Base-by-base conservation (phyloP, 345 rosid species). In the Camelina neglecta region DNA sequence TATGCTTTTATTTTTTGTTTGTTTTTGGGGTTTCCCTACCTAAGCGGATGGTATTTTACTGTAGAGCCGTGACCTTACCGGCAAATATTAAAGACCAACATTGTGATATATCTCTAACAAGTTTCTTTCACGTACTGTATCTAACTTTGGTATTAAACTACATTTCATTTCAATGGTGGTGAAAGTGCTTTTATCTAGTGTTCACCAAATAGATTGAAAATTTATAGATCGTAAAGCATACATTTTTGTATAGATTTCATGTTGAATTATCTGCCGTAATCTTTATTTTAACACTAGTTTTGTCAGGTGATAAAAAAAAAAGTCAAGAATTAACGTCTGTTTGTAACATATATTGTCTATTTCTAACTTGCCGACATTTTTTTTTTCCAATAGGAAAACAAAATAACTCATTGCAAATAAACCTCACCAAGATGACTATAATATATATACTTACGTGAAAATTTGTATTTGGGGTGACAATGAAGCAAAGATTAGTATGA, bases 61-160 rank as follows among this genome's bases (percentile, higher is more conserved):
- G 80, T 70, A 35, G 11, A 53, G 18, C 75, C 80, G 75, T 76
- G 80, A 62, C 71, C 59, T 69, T 35, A 76, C 69, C 80, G 33
- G 65, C 65, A 75, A 69, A 69, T 21, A 44, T 44, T 69, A 26
- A 76, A 54, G 58, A 44, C 59, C 9, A 33, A 21, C n/a, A 4
- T 70, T 42, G 35, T 2, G 47, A 53, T 38, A 8, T 31, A 36
- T 31, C 13, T 58, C 9, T 16, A 29, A 16, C 20, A 29, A 9
- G 11, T 9, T 67, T 18, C 18, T 18, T 18, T 68, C n/a, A 29
- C 26, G 18, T 31, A 18, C 18, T 18, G 18, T 18, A 35, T 67
- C 18, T 49, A 7, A 38, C 42, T 75, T 39, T 48, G 5, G 33
- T 29, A 50, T 10, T 24, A 18, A 38, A 6, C 6, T 39, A 21